A percentile compares a stretch with the other conserved stretches of the same genome.
Evolutionary conservation across 257 asterid genomes (phyloP).

Genomic region (Solanum neorickii): DNA sequence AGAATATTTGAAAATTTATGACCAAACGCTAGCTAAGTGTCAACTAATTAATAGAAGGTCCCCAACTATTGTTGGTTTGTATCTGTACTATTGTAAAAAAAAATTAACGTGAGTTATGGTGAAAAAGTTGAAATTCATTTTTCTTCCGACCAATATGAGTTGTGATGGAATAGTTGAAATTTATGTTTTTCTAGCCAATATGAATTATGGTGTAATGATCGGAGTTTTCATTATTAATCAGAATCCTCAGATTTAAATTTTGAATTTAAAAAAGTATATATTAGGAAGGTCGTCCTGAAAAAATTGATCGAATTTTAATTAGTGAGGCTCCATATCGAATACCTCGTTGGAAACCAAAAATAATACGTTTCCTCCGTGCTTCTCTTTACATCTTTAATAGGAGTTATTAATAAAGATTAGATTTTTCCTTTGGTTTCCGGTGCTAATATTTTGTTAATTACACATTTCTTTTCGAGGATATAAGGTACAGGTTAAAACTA

Average conservation of each 20-base stretch:
- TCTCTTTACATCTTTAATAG: neutral
- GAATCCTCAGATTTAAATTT: fast-evolving
- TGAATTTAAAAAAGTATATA: neutral
- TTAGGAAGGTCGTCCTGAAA: too few species aligned
- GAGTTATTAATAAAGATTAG: neutral
- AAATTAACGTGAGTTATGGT: too few species aligned
- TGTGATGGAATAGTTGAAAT: neutral
- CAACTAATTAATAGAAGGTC: too few species aligned
- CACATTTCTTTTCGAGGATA: neutral
- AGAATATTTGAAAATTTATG: too few species aligned
- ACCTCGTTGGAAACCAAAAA: neutral
- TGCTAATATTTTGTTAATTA: neutral
- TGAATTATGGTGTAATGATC: neutral
- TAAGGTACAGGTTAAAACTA: neutral
- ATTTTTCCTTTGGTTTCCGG: neutral
- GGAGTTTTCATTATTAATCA: neutral
- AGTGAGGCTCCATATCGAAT: neutral
- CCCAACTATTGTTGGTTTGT: too few species aligned
- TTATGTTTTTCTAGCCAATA: too few species aligned
- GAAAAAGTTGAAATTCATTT: neutral
- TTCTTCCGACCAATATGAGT: neutral
- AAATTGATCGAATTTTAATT: neutral
- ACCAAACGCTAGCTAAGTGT: too few species aligned
- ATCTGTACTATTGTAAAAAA: too few species aligned
- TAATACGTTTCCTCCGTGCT: neutral